These are phyloP conservation scores for Amaranthus cruentus DNA, from an alignment of 148 eudicot species.

Conservation along the genomic window DNA sequence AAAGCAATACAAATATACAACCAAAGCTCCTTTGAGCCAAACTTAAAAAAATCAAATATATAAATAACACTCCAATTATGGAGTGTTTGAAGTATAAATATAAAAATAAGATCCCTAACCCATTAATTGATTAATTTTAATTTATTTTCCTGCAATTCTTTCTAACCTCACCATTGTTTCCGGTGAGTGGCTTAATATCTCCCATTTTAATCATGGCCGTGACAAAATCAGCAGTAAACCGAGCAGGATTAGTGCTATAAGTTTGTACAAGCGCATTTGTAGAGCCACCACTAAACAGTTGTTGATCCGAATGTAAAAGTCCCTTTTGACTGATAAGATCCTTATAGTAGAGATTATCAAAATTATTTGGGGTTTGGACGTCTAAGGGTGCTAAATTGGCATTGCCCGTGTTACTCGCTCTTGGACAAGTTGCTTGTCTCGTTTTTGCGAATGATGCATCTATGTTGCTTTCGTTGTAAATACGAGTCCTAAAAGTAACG, in stretches of 20 bases:
- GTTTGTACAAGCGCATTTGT: conserved; percentile 39
- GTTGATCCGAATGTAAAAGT: conserved; percentile 63
- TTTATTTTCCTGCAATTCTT: conserved; percentile 51
- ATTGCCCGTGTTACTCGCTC: conserved; percentile 37
- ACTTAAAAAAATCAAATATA: background rate
- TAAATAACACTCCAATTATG: background rate
- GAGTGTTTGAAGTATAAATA: background rate
- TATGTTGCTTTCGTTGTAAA: conserved; percentile 56
- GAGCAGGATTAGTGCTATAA: conserved; percentile 19
- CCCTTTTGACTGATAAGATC: conserved; percentile 38
- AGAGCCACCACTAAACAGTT: conserved; percentile 51
- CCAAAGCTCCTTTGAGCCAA: background rate
- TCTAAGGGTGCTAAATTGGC: conserved; percentile 57
- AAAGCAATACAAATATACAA: background rate
- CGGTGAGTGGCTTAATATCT: conserved; percentile 58
- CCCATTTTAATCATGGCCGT: conserved; percentile 60
- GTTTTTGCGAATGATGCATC: conserved; percentile 35
- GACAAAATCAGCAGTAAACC: conserved; percentile 42
- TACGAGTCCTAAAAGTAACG: conserved; percentile 35
- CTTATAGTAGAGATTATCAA: conserved; percentile 51
- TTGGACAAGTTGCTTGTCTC: conserved; percentile 40
- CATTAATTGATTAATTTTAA: too few species aligned
- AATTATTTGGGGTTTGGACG: conserved; percentile 36
- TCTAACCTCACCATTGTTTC: conserved; percentile 55
- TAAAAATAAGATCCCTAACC: background rate